phyloP scores from a whole-genome alignment of 257 asterid species.

The Perilla frutescens region DNA sequence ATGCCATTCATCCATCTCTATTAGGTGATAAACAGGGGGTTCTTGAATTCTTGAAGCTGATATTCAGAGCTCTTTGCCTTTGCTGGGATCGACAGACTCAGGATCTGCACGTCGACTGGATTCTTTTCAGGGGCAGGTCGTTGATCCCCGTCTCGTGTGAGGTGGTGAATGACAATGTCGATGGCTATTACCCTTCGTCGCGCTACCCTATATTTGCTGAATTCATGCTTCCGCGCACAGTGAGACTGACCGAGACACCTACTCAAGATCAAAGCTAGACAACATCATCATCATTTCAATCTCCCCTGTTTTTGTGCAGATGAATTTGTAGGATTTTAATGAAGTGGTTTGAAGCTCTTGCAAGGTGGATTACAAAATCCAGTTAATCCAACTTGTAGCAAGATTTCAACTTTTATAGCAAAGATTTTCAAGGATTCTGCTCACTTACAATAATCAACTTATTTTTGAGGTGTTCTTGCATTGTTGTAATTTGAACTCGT shows the following conservation, averaged over 20 bases:
- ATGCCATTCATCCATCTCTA: slow-evolving; percentile 17
- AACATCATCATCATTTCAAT: not conserved
- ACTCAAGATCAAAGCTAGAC: slow-evolving; percentile 43
- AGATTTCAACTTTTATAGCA: too few species aligned
- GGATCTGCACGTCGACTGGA: slow-evolving; percentile 96
- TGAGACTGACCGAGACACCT: slow-evolving; percentile 68
- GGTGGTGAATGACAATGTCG: slow-evolving; percentile 94
- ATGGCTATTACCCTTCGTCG: slow-evolving; percentile 85
- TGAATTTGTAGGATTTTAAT: not conserved
- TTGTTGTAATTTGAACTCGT: too few species aligned
- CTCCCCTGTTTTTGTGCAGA: slow-evolving; percentile 9
- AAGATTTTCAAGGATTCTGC: too few species aligned
- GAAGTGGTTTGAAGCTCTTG: not conserved
- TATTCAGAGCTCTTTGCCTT: slow-evolving; percentile 91
- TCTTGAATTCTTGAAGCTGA: slow-evolving; percentile 81
- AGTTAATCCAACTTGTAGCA: too few species aligned
- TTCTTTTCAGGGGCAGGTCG: slow-evolving; percentile 90
- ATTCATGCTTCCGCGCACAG: slow-evolving; percentile 91
- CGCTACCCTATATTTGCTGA: slow-evolving; percentile 85
- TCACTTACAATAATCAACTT: too few species aligned
- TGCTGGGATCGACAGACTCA: slow-evolving; percentile 99
- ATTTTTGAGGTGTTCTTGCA: too few species aligned
- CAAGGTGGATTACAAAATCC: too few species aligned
- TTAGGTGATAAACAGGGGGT: slow-evolving; percentile 90
- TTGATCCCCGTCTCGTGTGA: slow-evolving; percentile 83